Percentiles rank a stretch among this genome's conserved stretches.
phyloP scores from a whole-genome alignment of 345 rosid species.

The Melastoma malabathricum region DNA sequence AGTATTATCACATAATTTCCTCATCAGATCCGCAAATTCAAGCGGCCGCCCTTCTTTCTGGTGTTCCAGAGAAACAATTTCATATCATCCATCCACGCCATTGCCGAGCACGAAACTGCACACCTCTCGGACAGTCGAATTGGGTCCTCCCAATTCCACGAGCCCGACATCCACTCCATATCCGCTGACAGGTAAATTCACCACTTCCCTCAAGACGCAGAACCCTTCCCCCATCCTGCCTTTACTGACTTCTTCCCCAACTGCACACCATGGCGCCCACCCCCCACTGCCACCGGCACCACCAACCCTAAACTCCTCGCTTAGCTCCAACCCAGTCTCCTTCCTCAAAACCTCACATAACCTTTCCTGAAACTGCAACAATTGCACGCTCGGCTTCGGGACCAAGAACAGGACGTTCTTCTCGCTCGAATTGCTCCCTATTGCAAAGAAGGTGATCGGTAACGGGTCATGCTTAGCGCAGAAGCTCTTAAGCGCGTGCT shows the following conservation, averaged over 20 bases:
- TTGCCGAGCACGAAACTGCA: constrained; percentile 76
- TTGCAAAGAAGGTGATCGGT: constrained; percentile 44
- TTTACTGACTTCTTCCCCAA: constrained; percentile 74
- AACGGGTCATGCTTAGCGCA: constrained; percentile 72
- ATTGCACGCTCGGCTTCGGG: constrained; percentile 58
- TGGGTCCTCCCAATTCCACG: constrained; percentile 36
- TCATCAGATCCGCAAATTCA: too few species aligned
- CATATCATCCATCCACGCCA: constrained; percentile 31
- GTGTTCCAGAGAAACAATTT: too few species aligned
- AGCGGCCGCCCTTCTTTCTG: too few species aligned
- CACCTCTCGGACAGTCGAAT: constrained; percentile 69
- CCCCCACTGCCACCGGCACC: constrained; percentile 17
- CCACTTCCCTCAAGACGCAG: constrained; percentile 59
- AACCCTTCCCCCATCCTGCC: constrained; percentile 71
- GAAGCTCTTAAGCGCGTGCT: constrained; percentile 38
- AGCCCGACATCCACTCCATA: constrained; percentile 82
- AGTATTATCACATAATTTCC: too few species aligned
- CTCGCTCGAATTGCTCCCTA: constrained; percentile 60
- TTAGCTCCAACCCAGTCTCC: constrained; percentile 58
- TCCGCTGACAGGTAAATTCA: constrained; percentile 80
- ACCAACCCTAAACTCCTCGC: constrained; percentile 36
- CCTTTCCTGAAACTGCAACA: constrained; percentile 66
- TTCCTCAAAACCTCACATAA: constrained; percentile 59
- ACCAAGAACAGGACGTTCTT: constrained; percentile 59
- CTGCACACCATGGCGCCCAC: constrained; percentile 81